Base-by-base conservation (phyloP, 169 alveolate species). In the Cryptosporidium xiaoi region DNA sequence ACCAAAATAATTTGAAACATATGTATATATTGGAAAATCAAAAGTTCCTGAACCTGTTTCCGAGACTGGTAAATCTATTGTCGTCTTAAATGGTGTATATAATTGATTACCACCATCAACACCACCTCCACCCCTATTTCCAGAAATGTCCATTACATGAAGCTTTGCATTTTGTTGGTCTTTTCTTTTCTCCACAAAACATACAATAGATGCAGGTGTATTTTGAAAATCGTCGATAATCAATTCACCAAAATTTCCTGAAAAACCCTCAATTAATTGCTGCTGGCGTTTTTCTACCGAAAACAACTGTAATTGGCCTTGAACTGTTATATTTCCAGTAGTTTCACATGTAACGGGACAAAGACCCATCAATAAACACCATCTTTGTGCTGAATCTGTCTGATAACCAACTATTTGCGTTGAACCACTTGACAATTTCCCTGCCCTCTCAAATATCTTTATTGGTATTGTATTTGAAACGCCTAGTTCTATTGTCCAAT, bases 311-410 rank as follows among this genome's bases (percentile, higher is more conserved):
- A 98, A 95, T 66, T 94, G 92, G n/a, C 99, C 99, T 64, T 93
- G 93, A 51, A 97, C 97, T 29, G 97, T 93, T 60, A 89, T 94
- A 89, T 65, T 97, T 83, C 92, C 96, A 93, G 94, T 97, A 85
- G 93, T 91, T 10, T 96, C 91, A 27, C 40, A 53, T 33, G 85
- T 64, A 48, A 51, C 90, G 3, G 96, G 93, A 68, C 96, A 96
- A 33, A 98, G 96, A 1, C 98, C 99, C 91, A 94, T 93, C 68
- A 98, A 83, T 65, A 95, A 90, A 90, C 98, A 96, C 99, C 99
- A 98, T 71, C 95, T 95, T 82, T 91, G 94, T 12, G 91, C 82
- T 60, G 93, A 62, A 77, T 97, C 98, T 12, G 96, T 89, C 46
- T 94, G 92, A 90, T 97, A 97, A 24, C 95, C 94, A 90, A 98